Conservation (phyloP, 192 early-diverging fungal genomes). For the Rhizoclosmatium globosum region DNA sequence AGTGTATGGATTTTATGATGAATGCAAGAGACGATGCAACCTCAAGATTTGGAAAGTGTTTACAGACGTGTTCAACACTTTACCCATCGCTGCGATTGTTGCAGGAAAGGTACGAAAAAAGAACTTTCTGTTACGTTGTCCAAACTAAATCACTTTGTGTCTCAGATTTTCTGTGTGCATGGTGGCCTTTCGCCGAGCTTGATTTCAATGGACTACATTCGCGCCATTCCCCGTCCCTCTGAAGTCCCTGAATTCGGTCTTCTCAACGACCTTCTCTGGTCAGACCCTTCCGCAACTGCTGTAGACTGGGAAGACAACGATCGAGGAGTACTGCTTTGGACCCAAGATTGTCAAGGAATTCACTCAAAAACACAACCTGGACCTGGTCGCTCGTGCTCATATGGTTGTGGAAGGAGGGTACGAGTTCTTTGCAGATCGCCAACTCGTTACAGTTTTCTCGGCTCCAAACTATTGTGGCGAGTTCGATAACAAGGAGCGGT, state of each 20-base stretch:
- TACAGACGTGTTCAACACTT: constrained; percentile 91
- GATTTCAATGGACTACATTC: constrained; percentile 85
- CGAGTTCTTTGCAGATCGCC: constrained; percentile 92
- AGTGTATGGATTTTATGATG: constrained; percentile 97
- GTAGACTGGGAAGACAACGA: constrained; percentile 93
- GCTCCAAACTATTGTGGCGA: constrained; percentile 99
- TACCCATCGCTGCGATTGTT: constrained; percentile 92
- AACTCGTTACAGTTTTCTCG: constrained; percentile 91
- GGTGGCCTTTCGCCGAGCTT: constrained; percentile 85
- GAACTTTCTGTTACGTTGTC: too few relatives aligned
- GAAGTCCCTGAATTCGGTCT: constrained; percentile 94
- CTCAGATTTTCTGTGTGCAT: constrained; percentile 91
- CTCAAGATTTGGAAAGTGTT: constrained; percentile 93
- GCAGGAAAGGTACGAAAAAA: constrained; percentile 45
- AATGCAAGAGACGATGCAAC: constrained; percentile 89
- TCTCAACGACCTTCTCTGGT: constrained; percentile 91
- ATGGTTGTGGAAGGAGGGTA: constrained; percentile 94
- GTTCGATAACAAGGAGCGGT: constrained; percentile 84
- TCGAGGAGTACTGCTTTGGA: constrained; percentile 94
- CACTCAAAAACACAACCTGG: constrained; percentile 84
- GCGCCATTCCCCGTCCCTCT: constrained; percentile 77
- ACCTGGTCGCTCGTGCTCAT: constrained; percentile 86
- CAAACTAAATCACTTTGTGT: too few relatives aligned
- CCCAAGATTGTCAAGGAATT: constrained; percentile 85
- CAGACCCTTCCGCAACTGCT: constrained; percentile 84